phyloP scores from a whole-genome alignment of 306 rosid species.

The Sicyos edulis region DNA sequence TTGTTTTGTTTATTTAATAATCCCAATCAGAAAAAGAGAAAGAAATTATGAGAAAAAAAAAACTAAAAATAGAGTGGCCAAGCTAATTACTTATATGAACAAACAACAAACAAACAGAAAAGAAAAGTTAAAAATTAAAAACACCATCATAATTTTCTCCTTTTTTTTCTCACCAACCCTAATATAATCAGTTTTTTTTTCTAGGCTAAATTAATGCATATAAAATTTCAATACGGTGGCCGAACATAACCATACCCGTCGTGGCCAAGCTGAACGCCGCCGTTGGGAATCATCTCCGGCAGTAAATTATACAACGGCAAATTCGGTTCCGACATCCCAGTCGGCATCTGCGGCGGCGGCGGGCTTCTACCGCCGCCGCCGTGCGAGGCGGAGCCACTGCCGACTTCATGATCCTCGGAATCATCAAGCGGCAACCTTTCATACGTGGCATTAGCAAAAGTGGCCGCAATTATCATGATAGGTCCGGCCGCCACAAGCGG shows the following conservation, averaged over 20 bases:
- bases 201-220: too few species aligned
- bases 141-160: neutral
- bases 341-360: too few species aligned
- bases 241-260: conserved; percentile 65
- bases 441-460: conserved; percentile 87
- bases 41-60: neutral
- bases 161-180: too few species aligned
- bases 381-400: conserved; percentile 26
- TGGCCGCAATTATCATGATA: conserved; percentile 84
- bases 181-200: too few species aligned
- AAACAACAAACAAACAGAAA: too few species aligned
- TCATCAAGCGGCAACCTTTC: conserved; percentile 91
- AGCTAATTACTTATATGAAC: too few species aligned
- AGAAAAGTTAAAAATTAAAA: too few species aligned
- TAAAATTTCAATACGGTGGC: conserved; percentile 39
- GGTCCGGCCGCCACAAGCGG: conserved; percentile 85
- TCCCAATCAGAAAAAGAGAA: neutral
- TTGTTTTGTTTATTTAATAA: neutral
- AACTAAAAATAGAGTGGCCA: neutral
- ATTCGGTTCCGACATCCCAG: conserved; percentile 50
- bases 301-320: conserved; percentile 55
- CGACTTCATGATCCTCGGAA: conserved; percentile 45
- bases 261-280: conserved; percentile 34
- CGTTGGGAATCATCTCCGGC: conserved; percentile 33
- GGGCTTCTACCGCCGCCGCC: conserved; percentile 37